A percentile compares a stretch with the other conserved stretches of the same genome.
Evolutionary conservation across 192 early-diverging fungal species (phyloP).

Genomic region (Coemansia sp.): DNA sequence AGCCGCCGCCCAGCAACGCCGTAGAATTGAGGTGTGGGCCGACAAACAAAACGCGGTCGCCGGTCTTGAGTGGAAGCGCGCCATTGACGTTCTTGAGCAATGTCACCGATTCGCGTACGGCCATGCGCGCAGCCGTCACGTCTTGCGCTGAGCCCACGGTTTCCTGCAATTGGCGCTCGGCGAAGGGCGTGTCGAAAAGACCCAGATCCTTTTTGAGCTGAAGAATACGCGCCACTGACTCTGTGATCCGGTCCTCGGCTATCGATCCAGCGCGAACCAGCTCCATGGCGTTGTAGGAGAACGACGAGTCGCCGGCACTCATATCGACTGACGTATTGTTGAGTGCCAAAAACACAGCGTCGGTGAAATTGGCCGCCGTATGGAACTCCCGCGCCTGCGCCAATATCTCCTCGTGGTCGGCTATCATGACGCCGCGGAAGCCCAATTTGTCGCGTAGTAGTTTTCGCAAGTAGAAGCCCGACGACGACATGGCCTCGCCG

Average conservation of each 20-base stretch:
- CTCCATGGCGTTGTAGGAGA: conserved; percentile 34
- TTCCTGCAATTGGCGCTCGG: conserved; percentile 27
- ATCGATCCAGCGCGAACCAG: conserved; percentile 52
- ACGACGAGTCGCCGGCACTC: conserved; percentile 48
- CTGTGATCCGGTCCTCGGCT: conserved; percentile 48
- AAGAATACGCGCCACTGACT: conserved; percentile 58
- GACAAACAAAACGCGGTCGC: conserved; percentile 58
- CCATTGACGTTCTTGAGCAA: conserved; percentile 58
- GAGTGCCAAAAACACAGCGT: conserved; percentile 56
- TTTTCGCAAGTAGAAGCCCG: conserved; percentile 55
- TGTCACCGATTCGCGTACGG: conserved; percentile 62
- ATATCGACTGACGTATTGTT: conserved; percentile 62
- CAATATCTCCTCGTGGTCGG: conserved; percentile 55
- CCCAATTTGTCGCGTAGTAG: conserved; percentile 58
- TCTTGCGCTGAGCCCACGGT: conserved; percentile 58
- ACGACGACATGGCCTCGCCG: conserved; percentile 60
- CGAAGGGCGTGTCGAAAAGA: conserved; percentile 55
- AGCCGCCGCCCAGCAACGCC: conserved; percentile 57
- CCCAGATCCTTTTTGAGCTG: conserved; percentile 71
- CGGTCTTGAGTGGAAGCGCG: conserved; percentile 51
- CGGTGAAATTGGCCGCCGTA: conserved; percentile 48
- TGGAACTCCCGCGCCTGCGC: conserved; percentile 8
- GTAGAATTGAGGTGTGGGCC: conserved; percentile 63
- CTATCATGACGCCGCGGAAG: conserved; percentile 63
- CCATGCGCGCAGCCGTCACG: conserved; percentile 46